Conservation (phyloP, 495 filamentous ascomycete genomes). For the Penicillium simplicissimum region DNA sequence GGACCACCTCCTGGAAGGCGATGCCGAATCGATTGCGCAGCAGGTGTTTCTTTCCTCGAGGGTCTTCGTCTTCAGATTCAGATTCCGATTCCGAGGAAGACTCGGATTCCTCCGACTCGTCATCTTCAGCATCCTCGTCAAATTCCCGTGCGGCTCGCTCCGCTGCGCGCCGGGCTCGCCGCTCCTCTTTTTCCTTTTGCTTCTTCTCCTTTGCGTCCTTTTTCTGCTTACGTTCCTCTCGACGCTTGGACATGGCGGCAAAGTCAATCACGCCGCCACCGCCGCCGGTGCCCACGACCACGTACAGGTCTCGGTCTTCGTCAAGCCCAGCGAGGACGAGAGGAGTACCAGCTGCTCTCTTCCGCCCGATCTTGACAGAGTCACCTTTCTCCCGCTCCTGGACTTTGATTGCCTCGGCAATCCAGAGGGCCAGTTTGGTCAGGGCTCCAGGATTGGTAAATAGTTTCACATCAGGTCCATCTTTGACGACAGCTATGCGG, state of each 20-base stretch:
- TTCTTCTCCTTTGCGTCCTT: constrained; percentile 59
- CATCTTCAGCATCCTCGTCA: constrained; percentile 57
- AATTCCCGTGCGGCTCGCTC: constrained; percentile 51
- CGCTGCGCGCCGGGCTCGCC: constrained; percentile 46
- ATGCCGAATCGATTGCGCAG: constrained; percentile 87
- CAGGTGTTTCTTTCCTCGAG: constrained; percentile 57
- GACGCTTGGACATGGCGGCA: constrained; percentile 61
- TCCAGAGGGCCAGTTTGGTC: constrained; percentile 90
- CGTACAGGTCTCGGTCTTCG: constrained; percentile 83
- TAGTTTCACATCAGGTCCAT: constrained; percentile 82
- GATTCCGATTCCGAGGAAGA: constrained; percentile 57
- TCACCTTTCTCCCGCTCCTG: constrained; percentile 79
- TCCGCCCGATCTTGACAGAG: constrained; percentile 62
- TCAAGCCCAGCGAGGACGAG: constrained; percentile 88
- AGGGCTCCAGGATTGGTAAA: constrained; percentile 91
- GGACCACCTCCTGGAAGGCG: constrained; percentile 93
- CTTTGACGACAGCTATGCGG: constrained; percentile 93
- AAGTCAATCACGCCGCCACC: constrained; percentile 64
- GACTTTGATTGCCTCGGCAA: constrained; percentile 88
- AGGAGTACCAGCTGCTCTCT: constrained; percentile 63
- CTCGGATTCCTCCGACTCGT: constrained; percentile 62
- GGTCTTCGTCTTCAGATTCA: constrained; percentile 63
- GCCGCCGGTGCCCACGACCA: constrained; percentile 86
- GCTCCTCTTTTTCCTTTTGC: constrained; percentile 64
- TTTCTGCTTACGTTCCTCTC: constrained; percentile 61